A percentile compares a stretch with the other conserved stretches of the same genome.
phyloP scores from a whole-genome alignment of 2,329 filamentous ascomycete genomes.

The Tolypocladium paradoxum region DNA sequence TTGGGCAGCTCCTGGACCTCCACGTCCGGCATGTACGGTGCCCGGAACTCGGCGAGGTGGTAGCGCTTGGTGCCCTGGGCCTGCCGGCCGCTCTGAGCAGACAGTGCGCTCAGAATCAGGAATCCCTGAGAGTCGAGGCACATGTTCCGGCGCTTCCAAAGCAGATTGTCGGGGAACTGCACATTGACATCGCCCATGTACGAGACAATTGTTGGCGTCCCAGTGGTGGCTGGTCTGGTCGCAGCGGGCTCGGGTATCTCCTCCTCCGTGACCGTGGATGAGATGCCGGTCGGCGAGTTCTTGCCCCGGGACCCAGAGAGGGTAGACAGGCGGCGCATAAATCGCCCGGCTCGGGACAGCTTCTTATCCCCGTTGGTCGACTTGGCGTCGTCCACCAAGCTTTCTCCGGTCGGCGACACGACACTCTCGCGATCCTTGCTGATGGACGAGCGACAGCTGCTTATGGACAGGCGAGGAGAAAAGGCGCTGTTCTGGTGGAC shows the following conservation, averaged over 20 bases:
- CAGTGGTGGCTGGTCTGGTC: slow-evolving; percentile 17
- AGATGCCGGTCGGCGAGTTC: slow-evolving; percentile 30
- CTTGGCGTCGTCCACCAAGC: slow-evolving; percentile 36
- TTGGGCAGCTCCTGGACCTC: slow-evolving; percentile 89
- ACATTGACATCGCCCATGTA: slow-evolving; percentile 88
- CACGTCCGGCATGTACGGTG: slow-evolving; percentile 74
- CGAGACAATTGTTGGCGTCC: slow-evolving; percentile 38
- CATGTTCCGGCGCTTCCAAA: slow-evolving; percentile 92
- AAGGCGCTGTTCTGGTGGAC: slow-evolving; percentile 31
- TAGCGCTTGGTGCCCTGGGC: slow-evolving; percentile 57
- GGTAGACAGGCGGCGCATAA: slow-evolving; percentile 48
- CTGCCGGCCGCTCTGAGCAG: slow-evolving; percentile 41
- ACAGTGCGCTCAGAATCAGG: slow-evolving; percentile 59
- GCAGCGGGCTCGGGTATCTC: slow-evolving; percentile 15
- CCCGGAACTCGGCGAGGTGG: slow-evolving; percentile 73
- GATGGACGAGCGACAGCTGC: slow-evolving; percentile 44
- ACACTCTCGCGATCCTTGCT: slow-evolving; percentile 28
- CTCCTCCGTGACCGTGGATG: slow-evolving; percentile 42
- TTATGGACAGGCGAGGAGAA: slow-evolving; percentile 54
- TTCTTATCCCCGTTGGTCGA: slow-evolving; percentile 31
- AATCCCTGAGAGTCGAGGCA: slow-evolving; percentile 76
- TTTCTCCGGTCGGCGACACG: slow-evolving; percentile 33
- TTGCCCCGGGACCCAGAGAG: slow-evolving; percentile 37
- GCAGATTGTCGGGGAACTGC: slow-evolving; percentile 88
- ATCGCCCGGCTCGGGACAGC: slow-evolving; percentile 41